These are phyloP conservation scores for Trichothecium sympodiale DNA, from an alignment of 2,329 filamentous ascomycete genomes.

Conservation along the genomic window DNA sequence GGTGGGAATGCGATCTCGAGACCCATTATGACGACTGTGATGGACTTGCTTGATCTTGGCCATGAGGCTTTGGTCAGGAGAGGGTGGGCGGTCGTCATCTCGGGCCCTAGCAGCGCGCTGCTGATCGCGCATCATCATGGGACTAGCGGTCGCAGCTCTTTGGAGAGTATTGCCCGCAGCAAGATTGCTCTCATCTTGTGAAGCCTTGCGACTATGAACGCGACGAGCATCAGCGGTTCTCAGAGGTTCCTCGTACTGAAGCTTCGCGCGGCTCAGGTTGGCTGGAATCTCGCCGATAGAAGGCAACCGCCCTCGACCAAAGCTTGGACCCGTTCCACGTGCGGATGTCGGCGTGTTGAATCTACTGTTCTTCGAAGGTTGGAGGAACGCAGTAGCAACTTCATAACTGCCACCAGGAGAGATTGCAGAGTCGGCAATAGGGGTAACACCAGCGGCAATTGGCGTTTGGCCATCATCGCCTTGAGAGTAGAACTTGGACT, in stretches of 20 bases:
- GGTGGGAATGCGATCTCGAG: conserved; percentile 67
- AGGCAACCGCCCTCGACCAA: conserved; percentile 54
- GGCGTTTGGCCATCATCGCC: conserved; percentile 57
- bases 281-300: conserved; percentile 57
- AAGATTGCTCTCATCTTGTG: conserved; percentile 30
- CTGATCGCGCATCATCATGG: conserved; percentile 49
- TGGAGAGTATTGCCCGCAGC: conserved; percentile 36
- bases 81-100: conserved; percentile 44
- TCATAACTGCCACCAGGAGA: conserved; percentile 51
- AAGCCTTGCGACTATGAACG: conserved; percentile 19
- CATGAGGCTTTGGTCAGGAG: conserved; percentile 48
- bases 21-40: conserved; percentile 53
- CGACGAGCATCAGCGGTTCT: conserved; percentile 5
- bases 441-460: conserved; percentile 73
- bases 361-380: conserved; percentile 55
- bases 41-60: conserved; percentile 47
- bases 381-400: conserved; percentile 54
- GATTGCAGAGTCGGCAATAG: conserved; percentile 67
- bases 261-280: conserved; percentile 18
- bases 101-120: conserved; percentile 17
- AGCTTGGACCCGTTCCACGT: conserved; percentile 41
- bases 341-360: conserved; percentile 62
- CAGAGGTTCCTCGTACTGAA: conserved; percentile 14
- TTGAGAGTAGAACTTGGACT: conserved; percentile 52
- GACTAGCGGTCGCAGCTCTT: conserved; percentile 57